Evolutionary conservation across 345 rosid species (phyloP).

Genomic region (Heritiera fomes): DNA sequence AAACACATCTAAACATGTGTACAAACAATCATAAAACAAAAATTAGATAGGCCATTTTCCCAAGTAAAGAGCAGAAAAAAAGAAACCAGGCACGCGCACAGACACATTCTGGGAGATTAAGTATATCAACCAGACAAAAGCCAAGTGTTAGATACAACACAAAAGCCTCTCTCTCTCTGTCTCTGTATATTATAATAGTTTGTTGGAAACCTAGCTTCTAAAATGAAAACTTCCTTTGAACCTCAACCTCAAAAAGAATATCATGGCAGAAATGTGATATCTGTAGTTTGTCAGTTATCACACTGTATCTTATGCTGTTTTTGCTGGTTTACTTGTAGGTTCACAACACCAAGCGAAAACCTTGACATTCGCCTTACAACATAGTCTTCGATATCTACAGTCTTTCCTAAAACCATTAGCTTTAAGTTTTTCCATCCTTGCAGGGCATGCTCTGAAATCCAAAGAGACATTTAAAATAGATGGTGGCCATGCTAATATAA

Average conservation of each 20-base stretch:
- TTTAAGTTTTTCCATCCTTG: too few species aligned
- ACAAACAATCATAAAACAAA: neutral
- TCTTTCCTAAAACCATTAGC: neutral
- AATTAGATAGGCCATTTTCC: neutral
- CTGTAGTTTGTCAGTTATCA: neutral
- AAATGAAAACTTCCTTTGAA: neutral
- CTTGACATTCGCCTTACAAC: neutral
- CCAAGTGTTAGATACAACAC: too few species aligned
- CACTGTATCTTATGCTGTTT: neutral
- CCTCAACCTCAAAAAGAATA: too few species aligned
- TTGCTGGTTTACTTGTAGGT: neutral
- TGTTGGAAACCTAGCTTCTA: neutral
- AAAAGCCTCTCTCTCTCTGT: neutral
- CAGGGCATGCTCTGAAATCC: too few species aligned
- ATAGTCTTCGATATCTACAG: neutral
- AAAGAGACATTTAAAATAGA: too few species aligned
- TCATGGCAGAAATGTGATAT: neutral
- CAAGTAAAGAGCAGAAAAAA: neutral
- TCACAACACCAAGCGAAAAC: neutral
- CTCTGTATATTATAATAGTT: neutral
- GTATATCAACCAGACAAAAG: too few species aligned
- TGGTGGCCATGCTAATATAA: neutral
- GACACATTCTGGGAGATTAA: too few species aligned
- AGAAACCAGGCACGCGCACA: neutral
- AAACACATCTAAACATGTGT: neutral